Evolutionary conservation across 164 flowering plant species (phyloP), one percentile per base, ranked within the genome.

Genomic region (Liriodendron chinense): DNA sequence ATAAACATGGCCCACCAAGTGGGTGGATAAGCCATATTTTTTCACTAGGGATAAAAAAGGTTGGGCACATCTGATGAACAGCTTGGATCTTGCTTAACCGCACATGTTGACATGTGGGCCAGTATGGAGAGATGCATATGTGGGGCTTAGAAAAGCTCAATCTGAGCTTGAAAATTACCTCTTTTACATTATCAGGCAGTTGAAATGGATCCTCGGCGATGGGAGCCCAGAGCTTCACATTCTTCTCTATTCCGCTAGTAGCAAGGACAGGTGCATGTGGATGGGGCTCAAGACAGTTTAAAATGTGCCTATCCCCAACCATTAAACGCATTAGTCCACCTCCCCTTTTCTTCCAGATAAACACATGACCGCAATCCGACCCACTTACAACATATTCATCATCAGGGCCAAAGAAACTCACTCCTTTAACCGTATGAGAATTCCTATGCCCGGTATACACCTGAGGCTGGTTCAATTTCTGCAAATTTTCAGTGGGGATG

Each of bases 321-420:
- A 89, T 85, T 57, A 87, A 0, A 9, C 90, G 92, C 72, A 90
- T 77, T 20, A 92, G 84, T 65, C 84, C 79, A 23, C 77, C 87
- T 14, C 87, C 89, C 65, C 80, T 89, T 84, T 92, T 91, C 85
- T 78, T 85, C 94, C 94, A 92, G 3, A 89, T 86, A 78, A 86
- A 92, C 59, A 92, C 83, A 66, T 81, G 91, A 70, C 94, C 94
- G 71, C 94, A 91, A 76, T 92, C 94, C 21, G 97, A 92, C 16
- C 97, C 97, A 78, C 97, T 89, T 75, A 87, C 25, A 47, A 90
- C 87, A 77, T 90, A 92, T 68, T 90, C 93, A 71, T 82, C 86
- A 68, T 75, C 80, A 9, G 92, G 93, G 59, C 97, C 94, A 77
- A 89, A 90, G 80, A 90, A 92, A 66, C 79, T 85, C 68, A 89